Conservation (phyloP, 164 flowering plant genomes). For the Nymphaea thermarum region DNA sequence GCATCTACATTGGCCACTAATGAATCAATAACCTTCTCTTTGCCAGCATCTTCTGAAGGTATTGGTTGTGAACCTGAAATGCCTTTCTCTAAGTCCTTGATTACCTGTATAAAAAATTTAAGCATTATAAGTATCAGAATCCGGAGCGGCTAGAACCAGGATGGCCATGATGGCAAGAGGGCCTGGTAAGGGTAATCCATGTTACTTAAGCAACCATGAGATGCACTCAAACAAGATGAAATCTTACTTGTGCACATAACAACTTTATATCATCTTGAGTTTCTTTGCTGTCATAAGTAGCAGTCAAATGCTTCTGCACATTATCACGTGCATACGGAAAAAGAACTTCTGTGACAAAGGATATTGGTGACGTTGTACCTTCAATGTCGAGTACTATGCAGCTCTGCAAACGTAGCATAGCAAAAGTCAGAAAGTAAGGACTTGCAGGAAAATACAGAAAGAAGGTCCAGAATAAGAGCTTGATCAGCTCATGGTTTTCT, state of each 20-base stretch:
- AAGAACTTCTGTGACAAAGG: constrained; percentile 89
- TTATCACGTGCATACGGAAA: constrained; percentile 94
- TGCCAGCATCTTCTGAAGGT: constrained; percentile 56
- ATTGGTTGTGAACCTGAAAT: constrained; percentile 61
- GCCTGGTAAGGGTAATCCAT: too few relatives aligned
- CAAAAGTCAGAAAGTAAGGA: background rate
- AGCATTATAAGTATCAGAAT: too few relatives aligned
- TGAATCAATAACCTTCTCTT: constrained; percentile 75
- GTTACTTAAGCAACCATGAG: too few relatives aligned
- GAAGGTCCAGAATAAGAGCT: too few relatives aligned
- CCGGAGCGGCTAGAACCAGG: too few relatives aligned
- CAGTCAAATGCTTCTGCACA: constrained; percentile 69
- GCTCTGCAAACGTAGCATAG: constrained; percentile 39
- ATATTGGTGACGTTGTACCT: constrained; percentile 95
- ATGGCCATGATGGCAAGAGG: too few relatives aligned
- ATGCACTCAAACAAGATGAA: too few relatives aligned
- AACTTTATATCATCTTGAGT: constrained; percentile 82
- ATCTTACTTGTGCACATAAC: constrained; percentile 69
- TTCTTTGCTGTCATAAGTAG: constrained; percentile 68
- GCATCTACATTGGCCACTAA: constrained; percentile 83
- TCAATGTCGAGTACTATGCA: constrained; percentile 97
- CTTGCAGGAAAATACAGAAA: background rate
- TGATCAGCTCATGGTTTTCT: too few relatives aligned
- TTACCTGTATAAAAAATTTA: constrained; percentile 29
- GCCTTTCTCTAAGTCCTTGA: constrained; percentile 59